Evolutionary conservation across 83 land plant genomes (phyloP), one percentile per base, ranked within the genome.

Genomic region (Thuja plicata): DNA sequence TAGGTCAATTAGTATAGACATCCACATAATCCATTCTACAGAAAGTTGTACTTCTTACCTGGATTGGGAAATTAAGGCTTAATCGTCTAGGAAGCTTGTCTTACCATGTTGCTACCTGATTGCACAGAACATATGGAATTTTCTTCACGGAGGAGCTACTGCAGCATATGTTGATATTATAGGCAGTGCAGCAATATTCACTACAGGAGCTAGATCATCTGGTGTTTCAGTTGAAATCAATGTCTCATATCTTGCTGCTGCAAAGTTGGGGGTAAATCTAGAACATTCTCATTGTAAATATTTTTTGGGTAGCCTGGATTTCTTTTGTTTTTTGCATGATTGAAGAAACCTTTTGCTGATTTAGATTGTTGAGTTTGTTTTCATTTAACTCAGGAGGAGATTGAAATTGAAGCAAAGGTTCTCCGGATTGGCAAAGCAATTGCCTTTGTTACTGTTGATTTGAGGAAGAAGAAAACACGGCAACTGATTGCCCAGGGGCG

Each of bases 141-240:
- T 82, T 57, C 87, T 96, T 83, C 97, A 94, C 85, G 97, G 97
- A 38, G 96, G 97, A 8, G 96, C 93, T 1, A 92, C 85, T 19
- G 94, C 96, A 38, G 40, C 94, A 34, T 91, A 92, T 87, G 93
- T 94, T 35, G 97, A 96, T 87, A 35, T 92, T 50, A 89, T 96
- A 27, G 94, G 96, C 0, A 90, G 96, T 13, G 95, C 96, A 62
- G 94, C 87, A 35, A 88, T 96, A 43, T 85, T 45, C 70, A 87
- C 91, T 3, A 52, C 88, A 15, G 97, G 96, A 35, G 60, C 89
- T 34, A 52, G 73, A 30, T 34, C 85, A 2, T 38, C 90, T 11
- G 97, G 97, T 9, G 97, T 93, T 80, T 91, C 96, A 9, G 91
- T 96, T 41, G 97, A 96, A 81, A 93, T 96, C 90, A 96, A 87